Conservation (phyloP, 2,329 filamentous ascomycete genomes). For the Trichoderma lentiforme region DNA sequence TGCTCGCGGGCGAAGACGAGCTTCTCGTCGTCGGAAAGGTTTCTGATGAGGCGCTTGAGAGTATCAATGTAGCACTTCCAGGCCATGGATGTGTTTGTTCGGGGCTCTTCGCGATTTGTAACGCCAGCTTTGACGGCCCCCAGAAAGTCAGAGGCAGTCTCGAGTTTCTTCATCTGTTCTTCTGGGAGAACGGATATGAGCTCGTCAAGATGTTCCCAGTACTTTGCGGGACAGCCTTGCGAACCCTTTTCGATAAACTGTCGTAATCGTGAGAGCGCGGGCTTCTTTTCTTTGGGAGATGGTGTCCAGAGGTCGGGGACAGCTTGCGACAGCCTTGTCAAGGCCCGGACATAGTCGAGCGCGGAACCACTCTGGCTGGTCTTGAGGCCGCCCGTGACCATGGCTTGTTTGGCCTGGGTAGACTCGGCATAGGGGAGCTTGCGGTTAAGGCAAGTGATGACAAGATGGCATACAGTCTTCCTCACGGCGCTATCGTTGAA, state of each 20-base stretch:
- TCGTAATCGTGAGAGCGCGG: slow-evolving; percentile 56
- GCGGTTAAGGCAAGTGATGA: slow-evolving; percentile 47
- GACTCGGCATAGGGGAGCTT: slow-evolving; percentile 49
- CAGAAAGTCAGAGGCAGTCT: slow-evolving; percentile 60
- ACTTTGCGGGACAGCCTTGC: slow-evolving; percentile 67
- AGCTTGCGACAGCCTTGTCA: slow-evolving; percentile 62
- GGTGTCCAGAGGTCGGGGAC: slow-evolving; percentile 73
- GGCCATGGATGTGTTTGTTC: slow-evolving; percentile 62
- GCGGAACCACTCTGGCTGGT: slow-evolving; percentile 72
- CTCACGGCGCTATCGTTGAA: slow-evolving; percentile 56
- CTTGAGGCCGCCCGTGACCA: slow-evolving; percentile 72
- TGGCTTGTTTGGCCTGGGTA: slow-evolving; percentile 50
- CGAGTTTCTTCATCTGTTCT: slow-evolving; percentile 36
- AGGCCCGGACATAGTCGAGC: slow-evolving; percentile 63
- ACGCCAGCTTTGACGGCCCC: slow-evolving; percentile 69
- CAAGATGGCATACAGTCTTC: slow-evolving; percentile 49
- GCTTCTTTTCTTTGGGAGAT: slow-evolving; percentile 45
- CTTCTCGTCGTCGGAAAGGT: slow-evolving; percentile 45
- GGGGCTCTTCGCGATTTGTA: slow-evolving; percentile 69
- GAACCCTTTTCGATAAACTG: slow-evolving; percentile 80
- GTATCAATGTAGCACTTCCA: slow-evolving; percentile 74
- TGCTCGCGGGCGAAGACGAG: slow-evolving; percentile 46
- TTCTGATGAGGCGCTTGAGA: slow-evolving; percentile 50
- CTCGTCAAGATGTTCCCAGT: slow-evolving; percentile 66
- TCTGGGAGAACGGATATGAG: slow-evolving; percentile 60